These are phyloP conservation scores for Aspergillus sp. DNA, from an alignment of 2,329 filamentous ascomycete genomes.

Conservation along the genomic window DNA sequence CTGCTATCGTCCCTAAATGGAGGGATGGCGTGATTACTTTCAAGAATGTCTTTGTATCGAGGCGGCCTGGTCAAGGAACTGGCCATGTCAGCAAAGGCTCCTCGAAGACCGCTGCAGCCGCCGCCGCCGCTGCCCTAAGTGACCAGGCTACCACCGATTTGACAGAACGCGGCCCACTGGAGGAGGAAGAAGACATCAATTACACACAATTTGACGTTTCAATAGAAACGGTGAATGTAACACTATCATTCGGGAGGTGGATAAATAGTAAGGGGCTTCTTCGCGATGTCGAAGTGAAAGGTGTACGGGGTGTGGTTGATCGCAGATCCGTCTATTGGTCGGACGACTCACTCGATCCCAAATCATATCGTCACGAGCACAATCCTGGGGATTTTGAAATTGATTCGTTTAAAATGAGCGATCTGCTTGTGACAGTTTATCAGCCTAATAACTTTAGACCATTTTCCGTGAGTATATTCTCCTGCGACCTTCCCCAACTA, in stretches of 20 bases:
- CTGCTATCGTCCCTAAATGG: constrained; percentile 96
- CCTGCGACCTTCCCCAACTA: constrained; percentile 87
- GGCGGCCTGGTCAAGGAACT: constrained; percentile 76
- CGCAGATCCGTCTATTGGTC: constrained; percentile 78
- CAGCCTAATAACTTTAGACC: constrained; percentile 90
- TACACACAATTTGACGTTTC: constrained; percentile 98
- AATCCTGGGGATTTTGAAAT: constrained; percentile 94
- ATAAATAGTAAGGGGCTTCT: constrained; percentile 94
- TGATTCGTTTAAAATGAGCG: constrained; percentile 93
- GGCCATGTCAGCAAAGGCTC: constrained; percentile 92
- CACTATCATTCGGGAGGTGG: constrained; percentile 96
- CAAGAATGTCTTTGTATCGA: constrained; percentile 92
- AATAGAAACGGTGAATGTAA: constrained; percentile 93
- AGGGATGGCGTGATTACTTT: constrained; percentile 93
- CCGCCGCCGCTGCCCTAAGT: constrained; percentile 66
- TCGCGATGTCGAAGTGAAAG: constrained; percentile 89
- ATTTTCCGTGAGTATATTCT: constrained; percentile 92
- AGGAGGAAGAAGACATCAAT: constrained; percentile 80
- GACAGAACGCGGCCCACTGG: constrained; percentile 21
- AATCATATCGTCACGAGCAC: constrained; percentile 84
- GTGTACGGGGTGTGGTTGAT: constrained; percentile 88
- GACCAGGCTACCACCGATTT: constrained; percentile 45
- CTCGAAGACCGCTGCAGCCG: constrained; percentile 76
- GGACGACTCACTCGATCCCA: constrained; percentile 70
- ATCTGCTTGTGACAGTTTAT: constrained; percentile 86